Conservation (phyloP, 768 basidiomycete species). For the Serendipita indica region DNA sequence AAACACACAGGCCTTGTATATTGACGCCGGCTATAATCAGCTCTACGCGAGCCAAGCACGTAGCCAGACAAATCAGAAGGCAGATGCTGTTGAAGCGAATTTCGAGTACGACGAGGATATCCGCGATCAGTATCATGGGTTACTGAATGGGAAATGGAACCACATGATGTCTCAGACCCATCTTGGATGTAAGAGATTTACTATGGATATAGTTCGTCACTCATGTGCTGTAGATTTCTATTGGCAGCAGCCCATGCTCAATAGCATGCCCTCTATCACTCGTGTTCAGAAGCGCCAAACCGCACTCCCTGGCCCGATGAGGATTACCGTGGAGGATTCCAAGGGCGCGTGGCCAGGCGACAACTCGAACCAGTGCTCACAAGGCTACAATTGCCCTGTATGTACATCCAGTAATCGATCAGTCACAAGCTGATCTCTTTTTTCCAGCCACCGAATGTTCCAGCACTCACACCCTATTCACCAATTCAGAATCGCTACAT, state of each 20-base stretch:
- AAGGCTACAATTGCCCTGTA: constrained; percentile 31
- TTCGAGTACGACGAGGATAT: constrained; percentile 51
- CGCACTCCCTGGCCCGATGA: constrained; percentile 46
- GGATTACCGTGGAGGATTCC: constrained; percentile 46
- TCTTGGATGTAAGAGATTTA: constrained; percentile 25
- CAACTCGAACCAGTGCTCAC: constrained; percentile 41
- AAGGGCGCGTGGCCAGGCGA: constrained; percentile 57
- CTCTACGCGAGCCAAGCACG: constrained; percentile 48
- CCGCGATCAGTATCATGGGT: constrained; percentile 42
- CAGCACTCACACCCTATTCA: constrained; percentile 40
- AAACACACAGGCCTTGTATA: constrained; percentile 42
- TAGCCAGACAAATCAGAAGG: constrained; percentile 43
- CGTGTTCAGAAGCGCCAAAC: constrained; percentile 41
- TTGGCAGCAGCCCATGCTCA: constrained; percentile 58
- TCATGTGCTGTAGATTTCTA: constrained; percentile 31
- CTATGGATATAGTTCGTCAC: not conserved
- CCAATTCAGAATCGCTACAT: constrained; percentile 40
- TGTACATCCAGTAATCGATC: not conserved
- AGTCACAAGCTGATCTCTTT: not conserved
- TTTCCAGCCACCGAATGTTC: constrained; percentile 30
- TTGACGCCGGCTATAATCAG: constrained; percentile 46
- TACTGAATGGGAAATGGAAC: constrained; percentile 37
- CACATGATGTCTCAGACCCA: constrained; percentile 62
- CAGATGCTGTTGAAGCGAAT: constrained; percentile 36
- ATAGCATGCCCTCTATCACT: constrained; percentile 42